Base-by-base conservation (phyloP, 1,284 basidiomycete genomes). In the Athelia psychrophila region DNA sequence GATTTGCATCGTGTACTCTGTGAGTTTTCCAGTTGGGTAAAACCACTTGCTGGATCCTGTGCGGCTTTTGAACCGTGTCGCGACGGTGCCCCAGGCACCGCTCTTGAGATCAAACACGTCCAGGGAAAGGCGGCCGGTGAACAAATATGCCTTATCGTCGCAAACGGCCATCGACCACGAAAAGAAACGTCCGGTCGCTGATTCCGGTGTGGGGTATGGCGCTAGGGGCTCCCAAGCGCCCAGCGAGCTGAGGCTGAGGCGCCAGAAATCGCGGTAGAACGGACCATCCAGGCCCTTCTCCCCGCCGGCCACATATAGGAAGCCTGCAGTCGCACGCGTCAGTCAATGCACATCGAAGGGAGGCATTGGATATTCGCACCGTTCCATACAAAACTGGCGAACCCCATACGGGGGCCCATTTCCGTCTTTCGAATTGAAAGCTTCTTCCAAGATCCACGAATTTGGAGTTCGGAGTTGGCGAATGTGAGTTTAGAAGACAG, bases 271-370 rank as follows among this genome's bases (percentile, higher is more conserved):
- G 15, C 60, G 57, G 56, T 64, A 68, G 33, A 59, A 67, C 6
- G 57, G 67, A 13, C 58, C 67, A n/a, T n/a, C 38, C 9, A 42
- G 9, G n/a, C 20, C 20, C 20, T 42, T n/a, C n/a, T 42, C 56
- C 1, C 71, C 71, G 9, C 70, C 70, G 22, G 60, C 61, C 18
- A 72, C 58, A 51, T 73, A 73, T 25, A 71, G 52, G 22, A 60
- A 59, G 33, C 68, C 69, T 72, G 10, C 6, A n/a, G 18, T 18
- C 12, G n/a, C 5, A 33, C 3, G 13, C 22, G 24, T 8, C 35
- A 30, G 30, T 1, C 38, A 13, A 47, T 19, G 40, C 2, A 2
- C 3, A 49, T 20, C 2, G 4, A 16, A n/a, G 5, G n/a, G 18
- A 18, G 9, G n/a, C 20, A 8, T 42, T n/a, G 6, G 20, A 6